Evolutionary conservation across 352 stramenopile genomes (phyloP).

Genomic region (Globisporangium apiculatum): DNA sequence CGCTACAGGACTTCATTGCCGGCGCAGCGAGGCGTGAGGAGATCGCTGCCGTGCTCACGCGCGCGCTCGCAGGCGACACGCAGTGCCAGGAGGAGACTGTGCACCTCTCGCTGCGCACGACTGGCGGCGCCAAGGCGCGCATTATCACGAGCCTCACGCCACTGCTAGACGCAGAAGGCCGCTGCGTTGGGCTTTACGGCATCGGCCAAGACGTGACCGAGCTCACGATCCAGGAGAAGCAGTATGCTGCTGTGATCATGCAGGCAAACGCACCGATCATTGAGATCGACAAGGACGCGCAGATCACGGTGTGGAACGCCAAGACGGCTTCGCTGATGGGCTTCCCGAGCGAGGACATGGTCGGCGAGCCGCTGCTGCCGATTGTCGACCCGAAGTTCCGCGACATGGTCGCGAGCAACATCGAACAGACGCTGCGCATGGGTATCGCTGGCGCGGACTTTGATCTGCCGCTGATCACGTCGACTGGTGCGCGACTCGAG

Average conservation of each 20-base stretch:
- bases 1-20: slow-evolving; percentile 35
- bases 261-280: slow-evolving; percentile 74
- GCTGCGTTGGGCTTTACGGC: slow-evolving; percentile 45
- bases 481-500: slow-evolving; percentile 38
- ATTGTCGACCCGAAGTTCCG: slow-evolving; percentile 43
- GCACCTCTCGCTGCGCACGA: slow-evolving; percentile 39
- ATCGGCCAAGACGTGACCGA: slow-evolving; percentile 55
- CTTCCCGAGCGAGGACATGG: slow-evolving; percentile 37
- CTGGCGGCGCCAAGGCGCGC: slow-evolving; percentile 31
- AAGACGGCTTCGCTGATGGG: slow-evolving; percentile 51
- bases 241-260: slow-evolving; percentile 58
- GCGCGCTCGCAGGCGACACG: slow-evolving; percentile 6
- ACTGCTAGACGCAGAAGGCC: slow-evolving; percentile 28
- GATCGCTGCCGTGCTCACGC: slow-evolving; percentile 18
- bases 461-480: slow-evolving; percentile 42
- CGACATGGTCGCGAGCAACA: slow-evolving; percentile 40
- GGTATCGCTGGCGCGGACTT: slow-evolving; percentile 47
- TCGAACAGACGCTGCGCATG: slow-evolving; percentile 30
- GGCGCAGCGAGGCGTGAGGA: slow-evolving; percentile 23
- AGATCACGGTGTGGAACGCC: slow-evolving; percentile 68
- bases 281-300: slow-evolving; percentile 56
- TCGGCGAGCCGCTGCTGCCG: slow-evolving; percentile 36
- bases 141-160: slow-evolving; percentile 52
- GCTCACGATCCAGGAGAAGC: slow-evolving; percentile 33
- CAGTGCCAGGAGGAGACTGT: slow-evolving; percentile 16